phyloP scores from a whole-genome alignment of 192 early-diverging fungal genomes.

The Cladochytrium replicatum region DNA sequence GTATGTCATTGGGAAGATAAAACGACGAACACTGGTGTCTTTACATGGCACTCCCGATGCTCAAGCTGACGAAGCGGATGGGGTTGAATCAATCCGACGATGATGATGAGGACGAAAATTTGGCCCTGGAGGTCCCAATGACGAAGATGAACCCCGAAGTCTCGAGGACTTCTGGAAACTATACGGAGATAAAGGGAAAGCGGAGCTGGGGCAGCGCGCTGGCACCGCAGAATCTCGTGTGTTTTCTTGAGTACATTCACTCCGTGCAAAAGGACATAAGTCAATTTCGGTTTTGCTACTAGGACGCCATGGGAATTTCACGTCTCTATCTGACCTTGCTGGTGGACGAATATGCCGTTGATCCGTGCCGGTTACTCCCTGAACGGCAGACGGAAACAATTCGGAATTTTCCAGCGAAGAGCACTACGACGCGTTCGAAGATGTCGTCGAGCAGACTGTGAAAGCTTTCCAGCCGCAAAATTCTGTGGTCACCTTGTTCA shows the following conservation, averaged over 20 bases:
- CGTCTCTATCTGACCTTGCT: constrained; percentile 68
- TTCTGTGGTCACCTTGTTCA: constrained; percentile 74
- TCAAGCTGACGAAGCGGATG: no score
- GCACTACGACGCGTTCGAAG: constrained; percentile 51
- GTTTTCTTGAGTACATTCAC: no score
- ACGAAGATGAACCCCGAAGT: constrained; percentile 71
- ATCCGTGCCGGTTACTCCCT: constrained; percentile 95
- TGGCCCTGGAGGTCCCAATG: constrained; percentile 95
- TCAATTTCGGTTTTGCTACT: constrained; percentile 2
- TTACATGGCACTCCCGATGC: constrained; percentile 78
- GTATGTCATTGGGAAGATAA: constrained; percentile 88
- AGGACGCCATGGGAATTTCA: constrained; percentile 66
- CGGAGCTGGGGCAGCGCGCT: no score
- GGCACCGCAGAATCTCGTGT: no score
- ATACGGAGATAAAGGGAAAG: constrained; percentile 51
- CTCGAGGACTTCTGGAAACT: constrained; percentile 72
- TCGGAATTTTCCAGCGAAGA: constrained; percentile 14
- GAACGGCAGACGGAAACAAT: constrained; percentile 47
- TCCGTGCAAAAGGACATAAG: no score
- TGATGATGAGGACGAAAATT: constrained; percentile 55
- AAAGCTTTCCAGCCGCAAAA: constrained; percentile 70
- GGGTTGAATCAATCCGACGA: no score
- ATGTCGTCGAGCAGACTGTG: constrained; percentile 65
- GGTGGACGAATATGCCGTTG: constrained; percentile 84
- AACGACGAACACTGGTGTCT: constrained; percentile 95